These are phyloP conservation scores for Penicillium nordicum DNA, from an alignment of 2,329 filamentous ascomycete genomes.

Conservation along the genomic window DNA sequence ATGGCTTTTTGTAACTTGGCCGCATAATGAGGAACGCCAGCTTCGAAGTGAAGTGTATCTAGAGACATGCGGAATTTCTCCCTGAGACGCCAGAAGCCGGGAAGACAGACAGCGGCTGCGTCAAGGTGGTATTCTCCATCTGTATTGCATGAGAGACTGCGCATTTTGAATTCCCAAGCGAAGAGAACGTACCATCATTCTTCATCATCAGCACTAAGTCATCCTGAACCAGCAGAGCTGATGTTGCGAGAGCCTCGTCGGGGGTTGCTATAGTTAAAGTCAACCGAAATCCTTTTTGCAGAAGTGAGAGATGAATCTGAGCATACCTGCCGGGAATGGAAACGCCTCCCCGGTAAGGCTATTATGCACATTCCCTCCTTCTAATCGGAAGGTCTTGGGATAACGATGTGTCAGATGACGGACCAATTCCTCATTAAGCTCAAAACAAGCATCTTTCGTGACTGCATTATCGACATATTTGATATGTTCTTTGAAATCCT, in stretches of 20 bases:
- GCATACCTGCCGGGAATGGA: not conserved
- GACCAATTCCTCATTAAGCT: constrained; percentile 5
- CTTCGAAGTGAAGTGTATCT: too few relatives aligned
- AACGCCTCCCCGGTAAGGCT: not conserved
- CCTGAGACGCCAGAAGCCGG: too few relatives aligned
- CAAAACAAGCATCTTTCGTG: constrained; percentile 12
- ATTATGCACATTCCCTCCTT: constrained; percentile 4
- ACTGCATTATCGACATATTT: constrained; percentile 15
- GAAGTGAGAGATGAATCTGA: too few relatives aligned
- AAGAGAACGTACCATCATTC: not conserved
- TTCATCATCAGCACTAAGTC: not conserved
- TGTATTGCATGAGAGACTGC: too few relatives aligned
- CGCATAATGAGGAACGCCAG: too few relatives aligned
- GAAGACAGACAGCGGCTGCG: too few relatives aligned
- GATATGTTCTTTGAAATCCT: constrained; percentile 11
- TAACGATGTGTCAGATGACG: constrained; percentile 9
- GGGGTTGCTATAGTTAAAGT: not conserved
- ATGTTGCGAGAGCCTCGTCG: not conserved
- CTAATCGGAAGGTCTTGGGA: constrained; percentile 3
- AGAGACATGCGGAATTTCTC: too few relatives aligned
- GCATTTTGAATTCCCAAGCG: too few relatives aligned
- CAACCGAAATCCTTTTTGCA: not conserved
- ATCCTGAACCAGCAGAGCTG: not conserved
- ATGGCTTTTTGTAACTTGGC: too few relatives aligned
- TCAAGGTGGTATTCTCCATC: too few relatives aligned